Conservation (phyloP, 169 alveolate genomes). For the Eimeria praecox region DNA sequence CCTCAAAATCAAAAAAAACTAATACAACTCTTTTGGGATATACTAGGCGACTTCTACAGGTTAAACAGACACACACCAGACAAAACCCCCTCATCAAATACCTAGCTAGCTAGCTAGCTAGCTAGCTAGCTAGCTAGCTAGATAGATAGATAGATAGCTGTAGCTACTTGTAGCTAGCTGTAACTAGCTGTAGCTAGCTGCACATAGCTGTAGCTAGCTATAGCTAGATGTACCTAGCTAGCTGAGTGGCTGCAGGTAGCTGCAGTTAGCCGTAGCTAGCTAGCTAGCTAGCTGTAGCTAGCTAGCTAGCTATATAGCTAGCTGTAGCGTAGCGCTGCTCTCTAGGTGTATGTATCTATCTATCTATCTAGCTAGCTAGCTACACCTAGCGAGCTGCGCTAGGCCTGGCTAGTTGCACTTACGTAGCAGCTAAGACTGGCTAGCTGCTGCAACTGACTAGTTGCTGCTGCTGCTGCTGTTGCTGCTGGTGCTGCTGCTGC, state of each 20-base stretch:
- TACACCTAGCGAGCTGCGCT: no score
- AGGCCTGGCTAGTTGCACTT: no score
- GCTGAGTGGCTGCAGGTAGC: neutral
- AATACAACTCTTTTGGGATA: slow-evolving; percentile 44
- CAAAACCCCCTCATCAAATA: neutral
- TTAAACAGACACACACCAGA: slow-evolving; percentile 1
- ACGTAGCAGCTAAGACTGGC: no score
- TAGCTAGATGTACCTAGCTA: neutral
- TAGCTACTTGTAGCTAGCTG: neutral
- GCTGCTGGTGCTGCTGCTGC: no score
- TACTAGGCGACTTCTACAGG: slow-evolving; percentile 68
- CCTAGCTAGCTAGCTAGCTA: neutral
- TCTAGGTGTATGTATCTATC: no score
- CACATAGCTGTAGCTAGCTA: neutral
- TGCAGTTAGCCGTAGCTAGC: neutral
- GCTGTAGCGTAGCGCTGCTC: no score
- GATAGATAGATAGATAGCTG: neutral
- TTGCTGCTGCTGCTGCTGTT: no score
- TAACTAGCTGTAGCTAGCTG: neutral
- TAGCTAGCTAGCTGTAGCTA: neutral
- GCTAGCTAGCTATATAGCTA: neutral
- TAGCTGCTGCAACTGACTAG: no score
- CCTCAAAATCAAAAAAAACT: neutral
- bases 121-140: neutral
- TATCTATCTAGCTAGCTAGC: neutral